These are phyloP conservation scores for Psophocarpus tetragonolobus DNA, from an alignment of 306 rosid species.

Conservation along the genomic window DNA sequence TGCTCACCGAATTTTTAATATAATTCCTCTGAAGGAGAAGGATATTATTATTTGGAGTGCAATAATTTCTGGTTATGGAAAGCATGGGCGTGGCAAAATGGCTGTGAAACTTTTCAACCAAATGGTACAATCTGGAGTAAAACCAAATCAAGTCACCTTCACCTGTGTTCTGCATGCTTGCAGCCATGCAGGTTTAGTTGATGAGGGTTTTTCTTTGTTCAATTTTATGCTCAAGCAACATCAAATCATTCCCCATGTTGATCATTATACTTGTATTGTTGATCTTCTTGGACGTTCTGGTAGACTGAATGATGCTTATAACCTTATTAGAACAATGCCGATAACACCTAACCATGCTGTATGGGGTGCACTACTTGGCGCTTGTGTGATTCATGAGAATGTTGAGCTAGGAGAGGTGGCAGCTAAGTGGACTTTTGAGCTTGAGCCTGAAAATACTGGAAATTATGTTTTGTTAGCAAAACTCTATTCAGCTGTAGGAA, in stretches of 20 bases:
- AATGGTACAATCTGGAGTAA: conserved; percentile 74
- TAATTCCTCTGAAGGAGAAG: conserved; percentile 49
- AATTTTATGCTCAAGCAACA: conserved; percentile 55
- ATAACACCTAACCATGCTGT: conserved; percentile 57
- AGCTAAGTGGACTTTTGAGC: conserved; percentile 63
- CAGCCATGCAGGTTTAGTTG: conserved; percentile 89
- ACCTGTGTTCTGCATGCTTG: conserved; percentile 84
- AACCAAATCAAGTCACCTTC: conserved; percentile 77
- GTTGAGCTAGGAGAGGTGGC: conserved; percentile 84
- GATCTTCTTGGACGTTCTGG: conserved; percentile 95
- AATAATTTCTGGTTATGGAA: conserved; percentile 73
- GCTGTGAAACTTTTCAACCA: conserved; percentile 75
- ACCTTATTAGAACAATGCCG: conserved; percentile 63
- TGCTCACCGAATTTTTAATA: conserved; percentile 62
- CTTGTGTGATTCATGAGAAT: conserved; percentile 81
- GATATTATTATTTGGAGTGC: conserved; percentile 79
- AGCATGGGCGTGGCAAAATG: conserved; percentile 71
- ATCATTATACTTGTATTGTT: conserved; percentile 80
- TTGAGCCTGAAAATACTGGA: conserved; percentile 82
- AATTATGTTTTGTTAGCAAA: conserved; percentile 76
- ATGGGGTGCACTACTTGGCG: conserved; percentile 94
- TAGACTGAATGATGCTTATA: conserved; percentile 69
- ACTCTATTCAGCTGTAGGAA: conserved; percentile 71
- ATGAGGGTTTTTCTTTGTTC: conserved; percentile 74
- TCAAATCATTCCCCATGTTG: conserved; percentile 48